Evolutionary conservation across 2,329 filamentous ascomycete genomes (phyloP).

Genomic region (Colletotrichum sp.): DNA sequence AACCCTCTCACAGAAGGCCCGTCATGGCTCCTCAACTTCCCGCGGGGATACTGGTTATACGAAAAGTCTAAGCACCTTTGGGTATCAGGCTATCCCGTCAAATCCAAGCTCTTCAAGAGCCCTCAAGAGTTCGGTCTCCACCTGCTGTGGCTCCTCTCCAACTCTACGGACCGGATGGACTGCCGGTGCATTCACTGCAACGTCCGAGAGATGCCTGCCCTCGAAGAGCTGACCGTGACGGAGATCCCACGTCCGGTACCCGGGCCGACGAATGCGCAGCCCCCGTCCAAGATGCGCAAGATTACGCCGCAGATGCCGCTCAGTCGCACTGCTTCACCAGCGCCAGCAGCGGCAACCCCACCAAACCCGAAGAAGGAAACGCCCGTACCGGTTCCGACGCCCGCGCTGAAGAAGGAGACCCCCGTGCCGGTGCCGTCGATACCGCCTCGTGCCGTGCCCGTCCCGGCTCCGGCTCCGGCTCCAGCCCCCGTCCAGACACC

Average conservation of each 20-base stretch:
- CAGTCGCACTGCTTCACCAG: constrained; percentile 3
- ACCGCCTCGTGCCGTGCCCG: neutral
- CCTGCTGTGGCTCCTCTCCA: constrained; percentile 55
- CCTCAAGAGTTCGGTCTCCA: constrained; percentile 60
- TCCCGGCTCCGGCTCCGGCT: neutral
- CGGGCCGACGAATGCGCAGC: constrained; percentile 15
- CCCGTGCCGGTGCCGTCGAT: constrained; percentile 4
- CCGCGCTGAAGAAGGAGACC: constrained; percentile 1
- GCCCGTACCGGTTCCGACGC: constrained; percentile 9
- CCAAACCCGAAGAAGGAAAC: constrained; percentile 7
- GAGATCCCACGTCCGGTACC: neutral
- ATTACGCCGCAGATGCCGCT: constrained; percentile 5
- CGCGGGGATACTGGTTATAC: constrained; percentile 51
- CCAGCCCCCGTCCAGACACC: neutral
- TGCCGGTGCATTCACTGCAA: constrained; percentile 59
- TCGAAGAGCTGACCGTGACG: constrained; percentile 9
- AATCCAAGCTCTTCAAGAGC: constrained; percentile 54
- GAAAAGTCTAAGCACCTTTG: constrained; percentile 54
- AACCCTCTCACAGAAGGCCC: constrained; percentile 41
- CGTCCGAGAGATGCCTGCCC: constrained; percentile 24
- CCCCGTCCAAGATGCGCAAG: constrained; percentile 21
- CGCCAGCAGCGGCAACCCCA: neutral
- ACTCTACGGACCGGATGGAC: constrained; percentile 51
- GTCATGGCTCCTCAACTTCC: constrained; percentile 50
- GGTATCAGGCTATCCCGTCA: constrained; percentile 54